Percentiles rank a stretch among this genome's conserved stretches.
Evolutionary conservation across 2,329 filamentous ascomycete genomes (phyloP).

Genomic region (Cyclaneusma minus): DNA sequence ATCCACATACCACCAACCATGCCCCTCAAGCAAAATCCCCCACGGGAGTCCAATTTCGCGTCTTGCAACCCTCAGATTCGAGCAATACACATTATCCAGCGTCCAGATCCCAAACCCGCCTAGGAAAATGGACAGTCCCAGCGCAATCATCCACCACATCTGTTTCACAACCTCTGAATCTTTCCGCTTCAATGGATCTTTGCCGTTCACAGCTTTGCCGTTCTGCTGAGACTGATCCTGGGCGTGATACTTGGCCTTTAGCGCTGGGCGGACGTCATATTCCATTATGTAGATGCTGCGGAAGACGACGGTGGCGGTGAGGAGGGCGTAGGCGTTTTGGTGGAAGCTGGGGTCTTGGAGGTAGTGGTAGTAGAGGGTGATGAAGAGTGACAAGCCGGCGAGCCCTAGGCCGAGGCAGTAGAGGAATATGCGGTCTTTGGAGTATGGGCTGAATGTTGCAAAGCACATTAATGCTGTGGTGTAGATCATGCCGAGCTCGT

Average conservation of each 20-base stretch:
- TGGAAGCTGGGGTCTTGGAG: constrained; percentile 58
- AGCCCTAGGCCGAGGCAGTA: constrained; percentile 34
- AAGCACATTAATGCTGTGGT: constrained; percentile 56
- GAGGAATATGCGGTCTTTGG: constrained; percentile 28
- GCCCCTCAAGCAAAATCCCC: constrained; percentile 56
- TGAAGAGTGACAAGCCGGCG: constrained; percentile 36
- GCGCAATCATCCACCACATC: constrained; percentile 55
- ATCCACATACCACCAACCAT: constrained; percentile 50
- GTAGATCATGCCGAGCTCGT: constrained; percentile 59
- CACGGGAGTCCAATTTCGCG: constrained; percentile 50
- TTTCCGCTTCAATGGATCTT: constrained; percentile 38
- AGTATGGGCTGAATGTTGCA: constrained; percentile 52
- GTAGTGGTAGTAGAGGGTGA: constrained; percentile 59
- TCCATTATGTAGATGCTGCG: constrained; percentile 58
- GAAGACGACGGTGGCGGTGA: constrained; percentile 47
- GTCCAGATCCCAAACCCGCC: constrained; percentile 54
- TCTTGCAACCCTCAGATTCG: constrained; percentile 40
- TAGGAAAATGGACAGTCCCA: constrained; percentile 45
- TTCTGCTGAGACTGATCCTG: constrained; percentile 19
- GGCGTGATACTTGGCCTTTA: constrained; percentile 19
- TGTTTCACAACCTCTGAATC: constrained; percentile 39
- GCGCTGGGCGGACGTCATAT: constrained; percentile 40
- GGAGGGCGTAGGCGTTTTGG: constrained; percentile 52
- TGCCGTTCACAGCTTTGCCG: constrained; percentile 26
- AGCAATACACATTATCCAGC: constrained; percentile 50